Evolutionary conservation across 306 rosid species (phyloP), one percentile per base, ranked within the genome.

Genomic region (Pterocarpus santalinus): DNA sequence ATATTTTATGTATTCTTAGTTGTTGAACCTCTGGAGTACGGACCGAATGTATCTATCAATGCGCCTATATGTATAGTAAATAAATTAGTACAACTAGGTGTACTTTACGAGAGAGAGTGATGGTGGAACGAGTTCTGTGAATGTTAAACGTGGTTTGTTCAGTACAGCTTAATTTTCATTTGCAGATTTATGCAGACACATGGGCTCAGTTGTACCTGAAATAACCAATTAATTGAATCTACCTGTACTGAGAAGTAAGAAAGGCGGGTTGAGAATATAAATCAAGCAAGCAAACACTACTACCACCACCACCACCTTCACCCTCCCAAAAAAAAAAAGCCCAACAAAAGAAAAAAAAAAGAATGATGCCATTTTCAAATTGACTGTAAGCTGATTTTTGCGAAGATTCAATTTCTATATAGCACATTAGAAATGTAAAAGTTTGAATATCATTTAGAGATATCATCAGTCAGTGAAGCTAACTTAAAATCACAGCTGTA

Each of bases 91-190:
- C 57, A 57, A 58, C 22, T 34, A 8, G 38, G 53, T 34, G 58
- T 67, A 57, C 53, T 47, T 34, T 68, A 43, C 56, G 39, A 36
- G 5, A 36, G 4, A 36, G 39, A 55, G 72, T 69, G 65, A 12
- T 36, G 70, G 68, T 74, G 81, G 78, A 58, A 74, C 58, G 55
- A 78, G 67, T 65, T 83, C 72, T 52, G 44, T 60, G 62, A 69
- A 69, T 77, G 43, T 79, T 58, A 56, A 57, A 72, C 57, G 90
- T 65, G 68, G 60, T 83, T 60, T 56, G 55, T 78, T 53, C 28
- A 80, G 80, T 65, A 8, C 76, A 14, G 17, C 10, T 61, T 55
- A 34, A 38, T 53, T 68, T 57, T 8, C 41, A 39, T 38, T 77
- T 14, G 0, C 12, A 35, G 4, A 38, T 11, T 43, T 13, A 4